Evolutionary conservation across 345 rosid genomes (phyloP), one percentile per base, ranked within the genome.

Genomic region (Xanthoceras sorbifolium): DNA sequence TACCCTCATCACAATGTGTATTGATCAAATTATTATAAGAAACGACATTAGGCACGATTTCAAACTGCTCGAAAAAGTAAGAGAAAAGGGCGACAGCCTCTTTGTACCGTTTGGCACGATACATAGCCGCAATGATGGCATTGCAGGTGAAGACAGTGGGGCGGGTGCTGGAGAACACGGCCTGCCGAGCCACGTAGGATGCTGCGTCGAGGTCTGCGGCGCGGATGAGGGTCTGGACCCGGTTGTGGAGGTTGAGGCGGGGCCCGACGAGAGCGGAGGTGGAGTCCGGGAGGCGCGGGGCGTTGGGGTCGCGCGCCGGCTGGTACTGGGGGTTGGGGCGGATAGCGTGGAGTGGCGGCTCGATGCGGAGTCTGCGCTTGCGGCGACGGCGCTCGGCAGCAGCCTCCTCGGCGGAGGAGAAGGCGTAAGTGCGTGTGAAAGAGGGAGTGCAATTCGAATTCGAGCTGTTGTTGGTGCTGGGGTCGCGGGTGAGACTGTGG

Each of bases 71-170:
- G 69, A 91, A 96, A 77, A 96, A 96, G 75, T 79, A 94, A 2
- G 91, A 81, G 20, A 96, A 94, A 20, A 96, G 87, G 59, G 93
- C 90, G 50, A 93, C 83, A 18, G 98, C 93, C 0, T 94, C 98
- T n/a, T 81, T 59, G 72, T 84, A 92, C 79, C 99, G 87, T 82
- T 91, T 90, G 52, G 92, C 87, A 38, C 99, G 86, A 77, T 96
- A 91, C 98, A 92, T 94, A 22, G 97, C 97, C 0, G 98, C 99
- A 36, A 94, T 88, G 74, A 96, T 90, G 15, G 99, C 99, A 69
- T 94, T 96, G 80, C 98, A 96, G 14, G 98, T 96, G 90, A 96
- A 96, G n/a, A 96, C 98, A 6, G 97, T 96, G 75, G 97, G 97
- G 38, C 97, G 89, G 10, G 88, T 87, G 20, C 74, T 81, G 66